These are phyloP conservation scores for Tricholoma saponaceum DNA, from an alignment of 768 basidiomycete genomes.

Conservation along the genomic window DNA sequence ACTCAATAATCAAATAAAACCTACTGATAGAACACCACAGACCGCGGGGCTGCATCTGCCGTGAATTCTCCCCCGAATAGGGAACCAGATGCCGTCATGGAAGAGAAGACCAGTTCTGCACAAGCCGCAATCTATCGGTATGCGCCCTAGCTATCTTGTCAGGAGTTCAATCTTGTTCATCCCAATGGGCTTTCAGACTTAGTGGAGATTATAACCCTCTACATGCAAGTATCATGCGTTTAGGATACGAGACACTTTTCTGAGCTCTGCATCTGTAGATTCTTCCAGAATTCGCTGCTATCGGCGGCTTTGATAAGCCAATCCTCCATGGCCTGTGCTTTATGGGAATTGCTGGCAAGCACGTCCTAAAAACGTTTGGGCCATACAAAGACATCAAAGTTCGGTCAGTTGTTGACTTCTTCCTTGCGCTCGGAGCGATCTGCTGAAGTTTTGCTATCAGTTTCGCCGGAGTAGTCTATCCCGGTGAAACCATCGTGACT, in stretches of 20 bases:
- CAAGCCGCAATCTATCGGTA: slow-evolving; percentile 95
- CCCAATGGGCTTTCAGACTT: slow-evolving; percentile 40
- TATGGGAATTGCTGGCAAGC: slow-evolving; percentile 92
- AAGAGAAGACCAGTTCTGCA: slow-evolving; percentile 77
- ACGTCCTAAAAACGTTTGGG: slow-evolving; percentile 85
- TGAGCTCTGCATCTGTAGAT: slow-evolving; percentile 44
- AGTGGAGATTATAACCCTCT: slow-evolving; percentile 92
- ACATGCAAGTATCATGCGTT: slow-evolving; percentile 49
- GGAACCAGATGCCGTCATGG: slow-evolving; percentile 77
- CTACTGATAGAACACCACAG: slow-evolving; percentile 32
- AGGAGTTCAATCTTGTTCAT: neutral
- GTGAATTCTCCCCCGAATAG: slow-evolving; percentile 78
- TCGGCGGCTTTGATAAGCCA: slow-evolving; percentile 92
- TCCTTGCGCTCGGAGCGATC: neutral
- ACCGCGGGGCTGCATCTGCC: slow-evolving; percentile 87
- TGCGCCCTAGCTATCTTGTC: slow-evolving; percentile 10
- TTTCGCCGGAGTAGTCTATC: slow-evolving; percentile 89
- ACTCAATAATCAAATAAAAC: neutral
- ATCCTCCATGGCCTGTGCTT: slow-evolving; percentile 87
- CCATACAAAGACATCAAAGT: slow-evolving; percentile 92
- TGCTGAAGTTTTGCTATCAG: slow-evolving; percentile 29
- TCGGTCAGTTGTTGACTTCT: slow-evolving; percentile 43
- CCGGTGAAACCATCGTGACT: slow-evolving; percentile 92
- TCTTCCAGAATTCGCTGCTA: slow-evolving; percentile 87
- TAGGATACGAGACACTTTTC: neutral